phyloP scores from a whole-genome alignment of 2,329 filamentous ascomycete genomes.

The Pseudopyrenochaeta lycopersici region DNA sequence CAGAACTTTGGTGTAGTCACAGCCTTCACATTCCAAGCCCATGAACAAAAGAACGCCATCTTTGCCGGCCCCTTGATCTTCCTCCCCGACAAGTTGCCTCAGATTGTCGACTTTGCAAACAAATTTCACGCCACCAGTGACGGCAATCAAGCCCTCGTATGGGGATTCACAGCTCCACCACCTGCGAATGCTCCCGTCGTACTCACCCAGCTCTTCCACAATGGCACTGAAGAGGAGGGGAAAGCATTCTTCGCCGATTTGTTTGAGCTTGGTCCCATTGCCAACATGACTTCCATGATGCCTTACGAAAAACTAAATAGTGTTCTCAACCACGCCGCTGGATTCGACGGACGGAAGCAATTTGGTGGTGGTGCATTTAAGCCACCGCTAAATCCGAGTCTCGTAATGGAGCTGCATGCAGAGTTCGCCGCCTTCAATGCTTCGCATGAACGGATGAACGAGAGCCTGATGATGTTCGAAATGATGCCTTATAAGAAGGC shows the following conservation, averaged over 20 bases:
- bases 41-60: constrained; percentile 39
- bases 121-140: constrained; percentile 38
- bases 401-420: constrained; percentile 34
- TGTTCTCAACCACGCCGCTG: constrained; percentile 36
- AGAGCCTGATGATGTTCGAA: constrained; percentile 43
- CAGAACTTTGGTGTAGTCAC: constrained; percentile 48
- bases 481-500: constrained; percentile 38
- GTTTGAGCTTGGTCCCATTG: constrained; percentile 34
- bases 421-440: constrained; percentile 40
- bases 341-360: constrained; percentile 49
- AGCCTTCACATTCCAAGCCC: constrained; percentile 54
- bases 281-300: constrained; percentile 33
- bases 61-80: constrained; percentile 51
- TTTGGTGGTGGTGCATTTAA: constrained; percentile 50
- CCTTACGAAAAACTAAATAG: constrained; percentile 47
- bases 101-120: constrained; percentile 40
- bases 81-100: constrained; percentile 35
- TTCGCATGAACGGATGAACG: constrained; percentile 27
- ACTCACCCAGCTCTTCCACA: constrained; percentile 45
- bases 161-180: constrained; percentile 39
- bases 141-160: constrained; percentile 39
- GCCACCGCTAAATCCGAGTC: constrained; percentile 35
- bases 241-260: constrained; percentile 37
- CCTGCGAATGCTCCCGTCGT: constrained; percentile 40
- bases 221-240: constrained; percentile 43